Evolutionary conservation across 192 early-diverging fungal genomes (phyloP), one percentile per base, ranked within the genome.

Genomic region (Podila clonocystis): DNA sequence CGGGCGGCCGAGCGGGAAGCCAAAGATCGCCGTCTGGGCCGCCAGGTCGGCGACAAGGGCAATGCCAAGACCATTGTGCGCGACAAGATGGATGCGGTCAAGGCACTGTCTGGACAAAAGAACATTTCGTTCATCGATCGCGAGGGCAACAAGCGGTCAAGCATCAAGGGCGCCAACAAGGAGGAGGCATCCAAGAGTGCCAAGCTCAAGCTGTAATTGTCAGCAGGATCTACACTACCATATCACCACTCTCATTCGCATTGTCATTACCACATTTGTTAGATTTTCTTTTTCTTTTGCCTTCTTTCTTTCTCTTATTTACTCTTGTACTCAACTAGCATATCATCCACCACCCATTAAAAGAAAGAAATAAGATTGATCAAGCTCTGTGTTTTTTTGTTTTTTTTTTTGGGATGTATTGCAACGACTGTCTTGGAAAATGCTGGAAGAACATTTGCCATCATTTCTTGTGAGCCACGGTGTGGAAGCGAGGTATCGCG

Each of bases 81-180:
- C 65, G 76, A 80, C 76, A 80, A 80, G 70, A 63, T 80, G 70
- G 76, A 80, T 69, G 76, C 76, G 0, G 76, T 80, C 76, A 80
- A 80, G 66, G 59, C 61, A 4, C 33, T 80, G 30, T 68, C 76
- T 31, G 76, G 76, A 60, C 76, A 80, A 36, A 72, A 80, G 70
- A 72, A 72, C 62, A 72, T 80, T 70, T 72, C 69, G 17, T 80
- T 80, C 48, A 80, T 80, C 76, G 76, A 80, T 65, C 76, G 76
- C 65, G 76, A 80, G 36, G 76, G 76, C 76, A 80, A 80, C 76
- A 80, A 80, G 62, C 70, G 76, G 55, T 80, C 76, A 55, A 68
- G 76, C 26, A 73, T 80, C 76, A 80, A 80, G 66, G 70, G 64
- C 24, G 57, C 15, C 4, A 1, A 65, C 22, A 33, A 62, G 29